Evolutionary conservation across 1,284 basidiomycete species (phyloP), one percentile per base, ranked within the genome.

Genomic region (Puccinia novopanici): DNA sequence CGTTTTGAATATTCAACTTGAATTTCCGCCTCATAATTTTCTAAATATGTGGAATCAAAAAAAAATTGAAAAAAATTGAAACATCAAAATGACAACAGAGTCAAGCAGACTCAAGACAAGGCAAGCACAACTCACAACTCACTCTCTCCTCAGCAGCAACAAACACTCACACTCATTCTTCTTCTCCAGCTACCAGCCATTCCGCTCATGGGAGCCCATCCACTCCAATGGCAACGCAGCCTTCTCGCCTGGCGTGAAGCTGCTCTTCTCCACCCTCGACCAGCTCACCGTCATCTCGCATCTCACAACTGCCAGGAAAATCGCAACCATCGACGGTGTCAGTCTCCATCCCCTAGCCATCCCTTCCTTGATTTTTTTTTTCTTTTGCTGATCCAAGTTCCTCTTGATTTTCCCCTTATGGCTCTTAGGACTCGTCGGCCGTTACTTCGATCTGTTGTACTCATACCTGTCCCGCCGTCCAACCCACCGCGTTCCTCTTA

Each of bases 171-270:
- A 2, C 27, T 61, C 2, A 9, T 76, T 30, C 34, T 48, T 67
- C 15, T 0, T 37, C 34, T 42, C 30, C 30, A 79, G 77, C 57
- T 79, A 71, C 82, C 15, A 84, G 83, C 74, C 82, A 83, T 34
- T 86, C 5, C 82, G 83, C 17, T 87, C 86, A 0, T 84, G 87
- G 59, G 82, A 84, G 50, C 94, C 95, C 5, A 87, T 97, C 75
- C 93, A 96, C 85, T 97, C 94, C 0, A 90, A 90, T 70, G 95
- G 95, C 40, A 92, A 93, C 9, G 91, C 95, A 52, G 90, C 93
- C 13, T 87, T 94, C 61, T 91, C 92, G 5, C 87, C 88, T 76
- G 93, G 98, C 88, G 95, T 93, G 63, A 87, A 87, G 70, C 90
- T 89, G 85, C 88, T 98, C 42, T 89, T 95, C 76, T 93, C 94